Evolutionary conservation across 257 asterid genomes (phyloP).

Genomic region (Haberlea rhodopensis): DNA sequence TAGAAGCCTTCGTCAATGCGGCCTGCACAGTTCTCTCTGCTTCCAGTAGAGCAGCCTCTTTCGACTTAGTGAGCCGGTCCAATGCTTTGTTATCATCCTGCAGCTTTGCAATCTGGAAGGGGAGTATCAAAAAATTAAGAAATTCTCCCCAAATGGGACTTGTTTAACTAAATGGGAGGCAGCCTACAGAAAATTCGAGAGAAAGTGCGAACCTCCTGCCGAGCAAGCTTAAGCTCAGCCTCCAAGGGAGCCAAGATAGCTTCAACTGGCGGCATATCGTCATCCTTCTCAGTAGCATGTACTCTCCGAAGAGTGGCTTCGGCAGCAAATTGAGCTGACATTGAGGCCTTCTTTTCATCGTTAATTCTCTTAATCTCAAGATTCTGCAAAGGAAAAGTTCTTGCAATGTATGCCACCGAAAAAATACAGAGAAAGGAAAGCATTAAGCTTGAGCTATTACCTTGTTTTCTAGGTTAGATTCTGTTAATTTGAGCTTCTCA

Average conservation of each 20-base stretch:
- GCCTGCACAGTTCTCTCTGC: constrained; percentile 93
- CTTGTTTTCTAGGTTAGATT: constrained; percentile 87
- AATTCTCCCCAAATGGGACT: constrained; percentile 19
- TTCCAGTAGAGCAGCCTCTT: constrained; percentile 96
- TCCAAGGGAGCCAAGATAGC: constrained; percentile 96
- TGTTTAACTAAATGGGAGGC: constrained; percentile 21
- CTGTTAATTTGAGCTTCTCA: constrained; percentile 83
- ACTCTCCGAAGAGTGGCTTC: constrained; percentile 98
- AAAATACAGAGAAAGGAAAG: constrained; percentile 3
- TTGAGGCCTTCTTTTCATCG: constrained; percentile 94
- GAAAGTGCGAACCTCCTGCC: constrained; percentile 74
- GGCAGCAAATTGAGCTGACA: constrained; percentile 99
- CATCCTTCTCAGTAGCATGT: constrained; percentile 95
- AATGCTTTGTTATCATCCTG: constrained; percentile 96
- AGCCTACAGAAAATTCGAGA: constrained; percentile 13
- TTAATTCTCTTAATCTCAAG: constrained; percentile 93
- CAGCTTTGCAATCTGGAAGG: constrained; percentile 77
- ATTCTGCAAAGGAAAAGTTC: constrained; percentile 49
- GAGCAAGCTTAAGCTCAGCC: constrained; percentile 95
- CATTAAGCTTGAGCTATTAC: constrained; percentile 36
- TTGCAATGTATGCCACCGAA: constrained; percentile 20
- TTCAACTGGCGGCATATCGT: constrained; percentile 99
- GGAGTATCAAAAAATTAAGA: constrained; percentile 23
- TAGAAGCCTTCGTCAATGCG: constrained; percentile 93
- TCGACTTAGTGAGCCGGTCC: constrained; percentile 94